phyloP scores from a whole-genome alignment of 768 basidiomycete species.

The Rhizopogon sp. region DNA sequence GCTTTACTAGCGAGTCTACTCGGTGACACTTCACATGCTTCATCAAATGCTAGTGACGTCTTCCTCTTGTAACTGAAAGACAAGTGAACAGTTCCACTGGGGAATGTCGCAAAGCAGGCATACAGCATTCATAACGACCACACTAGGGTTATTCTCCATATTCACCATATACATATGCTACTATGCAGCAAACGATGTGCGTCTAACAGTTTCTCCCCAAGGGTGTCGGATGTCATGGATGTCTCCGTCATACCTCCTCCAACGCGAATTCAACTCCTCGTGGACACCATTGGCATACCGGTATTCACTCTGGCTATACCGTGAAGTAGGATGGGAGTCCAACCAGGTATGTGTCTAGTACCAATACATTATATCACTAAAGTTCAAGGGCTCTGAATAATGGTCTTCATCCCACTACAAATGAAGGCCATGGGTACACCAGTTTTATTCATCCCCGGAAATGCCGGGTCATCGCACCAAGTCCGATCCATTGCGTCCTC shows the following conservation, averaged over 20 bases:
- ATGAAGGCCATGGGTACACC: constrained; percentile 52
- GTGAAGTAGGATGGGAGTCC: constrained; percentile 82
- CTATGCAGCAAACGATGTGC: constrained; percentile 39
- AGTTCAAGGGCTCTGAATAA: not conserved
- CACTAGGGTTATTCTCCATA: constrained; percentile 30
- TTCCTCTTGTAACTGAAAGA: not conserved
- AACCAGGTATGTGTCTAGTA: constrained; percentile 38
- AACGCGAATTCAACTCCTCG: constrained; percentile 57
- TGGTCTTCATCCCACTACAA: not conserved
- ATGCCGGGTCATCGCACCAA: constrained; percentile 93
- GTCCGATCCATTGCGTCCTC: constrained; percentile 94
- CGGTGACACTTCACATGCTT: not conserved
- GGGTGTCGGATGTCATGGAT: constrained; percentile 97
- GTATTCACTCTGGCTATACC: constrained; percentile 88
- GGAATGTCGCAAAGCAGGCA: not conserved
- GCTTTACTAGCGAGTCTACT: no score
- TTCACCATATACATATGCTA: constrained; percentile 36
- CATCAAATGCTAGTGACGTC: not conserved
- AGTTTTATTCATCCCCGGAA: constrained; percentile 96
- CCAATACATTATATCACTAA: constrained; percentile 7
- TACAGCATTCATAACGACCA: not conserved
- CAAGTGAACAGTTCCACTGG: not conserved
- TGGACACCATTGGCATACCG: constrained; percentile 70
- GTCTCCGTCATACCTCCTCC: constrained; percentile 83
- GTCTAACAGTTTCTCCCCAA: constrained; percentile 65